These are phyloP conservation scores for Isochrysis galbana DNA, from an alignment of 78 protist genomes.

Conservation along the genomic window DNA sequence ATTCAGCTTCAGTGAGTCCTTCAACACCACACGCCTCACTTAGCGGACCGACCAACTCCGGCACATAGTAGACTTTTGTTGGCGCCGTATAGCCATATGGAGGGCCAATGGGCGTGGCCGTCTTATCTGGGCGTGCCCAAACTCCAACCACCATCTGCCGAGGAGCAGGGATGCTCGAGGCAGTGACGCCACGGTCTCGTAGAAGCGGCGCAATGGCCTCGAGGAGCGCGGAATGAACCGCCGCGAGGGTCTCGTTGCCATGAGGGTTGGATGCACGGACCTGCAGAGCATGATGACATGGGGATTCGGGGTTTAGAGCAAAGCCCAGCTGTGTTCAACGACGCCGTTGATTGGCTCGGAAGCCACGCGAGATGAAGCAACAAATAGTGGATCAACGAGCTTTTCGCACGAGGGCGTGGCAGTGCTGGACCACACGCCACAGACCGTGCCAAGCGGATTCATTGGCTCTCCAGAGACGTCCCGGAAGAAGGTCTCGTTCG, in stretches of 20 bases:
- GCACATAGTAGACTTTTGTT: not conserved
- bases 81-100: not conserved
- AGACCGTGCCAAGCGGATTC: not conserved
- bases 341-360: too few relatives aligned
- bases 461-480: not conserved
- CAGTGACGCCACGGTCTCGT: not conserved
- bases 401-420: too few relatives aligned
- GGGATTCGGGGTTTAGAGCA: too few relatives aligned
- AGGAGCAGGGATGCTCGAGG: not conserved
- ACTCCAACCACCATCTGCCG: not conserved
- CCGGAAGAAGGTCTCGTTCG: not conserved
- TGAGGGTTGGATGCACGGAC: too few relatives aligned
- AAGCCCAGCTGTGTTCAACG: too few relatives aligned
- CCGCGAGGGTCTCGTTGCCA: not conserved
- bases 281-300: not conserved
- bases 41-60: not conserved
- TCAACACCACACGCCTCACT: not conserved
- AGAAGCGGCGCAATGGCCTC: not conserved
- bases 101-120: not conserved
- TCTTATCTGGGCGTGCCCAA: not conserved
- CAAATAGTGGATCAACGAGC: too few relatives aligned
- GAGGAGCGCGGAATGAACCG: not conserved
- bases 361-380: too few relatives aligned
- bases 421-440: too few relatives aligned
- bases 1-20: not conserved